Evolutionary conservation across 768 basidiomycete species (phyloP).

Genomic region (Terana coerulea): DNA sequence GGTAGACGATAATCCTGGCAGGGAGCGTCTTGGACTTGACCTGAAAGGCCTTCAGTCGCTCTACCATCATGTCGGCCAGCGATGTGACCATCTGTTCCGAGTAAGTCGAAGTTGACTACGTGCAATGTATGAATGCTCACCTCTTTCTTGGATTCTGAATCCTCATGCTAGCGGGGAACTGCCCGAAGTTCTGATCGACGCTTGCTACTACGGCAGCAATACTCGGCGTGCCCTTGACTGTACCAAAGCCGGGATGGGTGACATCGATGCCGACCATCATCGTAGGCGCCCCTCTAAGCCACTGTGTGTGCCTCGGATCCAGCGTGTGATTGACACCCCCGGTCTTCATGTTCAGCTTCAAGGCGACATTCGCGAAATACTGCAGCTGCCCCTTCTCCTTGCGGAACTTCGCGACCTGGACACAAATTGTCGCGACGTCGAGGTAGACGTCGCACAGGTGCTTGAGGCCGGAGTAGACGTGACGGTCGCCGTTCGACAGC

Average conservation of each 20-base stretch:
- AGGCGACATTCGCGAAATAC: conserved; percentile 52
- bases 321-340: conserved; percentile 51
- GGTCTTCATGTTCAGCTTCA: conserved; percentile 54
- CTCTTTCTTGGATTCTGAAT: conserved; percentile 68
- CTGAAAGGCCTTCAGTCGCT: conserved; percentile 39
- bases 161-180: conserved; percentile 47
- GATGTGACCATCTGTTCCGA: conserved; percentile 43
- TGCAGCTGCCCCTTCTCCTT: conserved; percentile 55
- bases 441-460: conserved; percentile 47
- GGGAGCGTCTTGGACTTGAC: conserved; percentile 35
- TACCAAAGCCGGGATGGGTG: conserved; percentile 77
- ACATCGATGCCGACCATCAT: conserved; percentile 63
- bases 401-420: conserved; percentile 66
- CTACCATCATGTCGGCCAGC: conserved; percentile 45
- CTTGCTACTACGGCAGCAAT: conserved; percentile 55
- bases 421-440: conserved; percentile 63
- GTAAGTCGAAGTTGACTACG: neutral
- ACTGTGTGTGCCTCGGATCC: conserved; percentile 33
- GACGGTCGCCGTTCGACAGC: conserved; percentile 43
- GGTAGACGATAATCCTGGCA: conserved; percentile 46
- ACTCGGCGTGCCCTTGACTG: conserved; percentile 51
- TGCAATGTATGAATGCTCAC: conserved; percentile 31
- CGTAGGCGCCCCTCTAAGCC: conserved; percentile 38
- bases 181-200: conserved; percentile 38
- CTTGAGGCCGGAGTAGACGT: conserved; percentile 49